phyloP scores from a whole-genome alignment of 768 basidiomycete species.

The Lactarius sanguifluus region DNA sequence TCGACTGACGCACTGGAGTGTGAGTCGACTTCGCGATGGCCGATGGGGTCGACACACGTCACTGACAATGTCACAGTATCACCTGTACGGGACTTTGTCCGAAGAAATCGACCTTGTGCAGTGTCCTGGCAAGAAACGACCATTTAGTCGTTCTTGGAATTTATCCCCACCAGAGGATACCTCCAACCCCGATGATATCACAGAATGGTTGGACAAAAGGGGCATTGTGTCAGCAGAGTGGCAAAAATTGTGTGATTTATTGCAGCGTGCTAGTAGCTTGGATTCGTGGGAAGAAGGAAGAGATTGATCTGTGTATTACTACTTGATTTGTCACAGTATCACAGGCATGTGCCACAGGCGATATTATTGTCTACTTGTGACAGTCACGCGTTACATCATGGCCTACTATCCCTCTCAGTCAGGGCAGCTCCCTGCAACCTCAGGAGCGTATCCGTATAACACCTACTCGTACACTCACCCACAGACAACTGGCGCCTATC shows the following conservation, averaged over 20 bases:
- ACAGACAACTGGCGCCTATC: conserved; percentile 49
- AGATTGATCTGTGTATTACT: conserved; percentile 14
- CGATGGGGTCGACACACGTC: neutral
- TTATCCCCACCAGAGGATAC: conserved; percentile 63
- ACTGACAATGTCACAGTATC: conserved; percentile 45
- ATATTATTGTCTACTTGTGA: neutral
- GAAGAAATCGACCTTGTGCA: conserved; percentile 59
- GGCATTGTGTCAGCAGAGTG: conserved; percentile 67
- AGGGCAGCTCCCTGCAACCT: conserved; percentile 37
- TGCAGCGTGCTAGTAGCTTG: conserved; percentile 68
- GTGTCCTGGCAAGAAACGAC: conserved; percentile 38
- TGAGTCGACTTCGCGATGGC: conserved; percentile 36
- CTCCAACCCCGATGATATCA: conserved; percentile 71
- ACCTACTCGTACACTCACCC: conserved; percentile 45
- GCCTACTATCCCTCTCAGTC: conserved; percentile 36
- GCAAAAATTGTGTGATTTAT: conserved; percentile 67
- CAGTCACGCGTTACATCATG: conserved; percentile 28
- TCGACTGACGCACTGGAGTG: conserved; percentile 82
- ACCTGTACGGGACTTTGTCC: conserved; percentile 58
- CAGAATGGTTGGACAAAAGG: conserved; percentile 77
- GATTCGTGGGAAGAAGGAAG: conserved; percentile 53
- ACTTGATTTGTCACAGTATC: neutral
- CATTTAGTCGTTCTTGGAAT: conserved; percentile 56
- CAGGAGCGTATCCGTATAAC: conserved; percentile 64
- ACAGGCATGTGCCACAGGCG: no score